These are phyloP conservation scores for Gonapodya prolifera DNA, from an alignment of 192 early-diverging fungal species.

Conservation along the genomic window DNA sequence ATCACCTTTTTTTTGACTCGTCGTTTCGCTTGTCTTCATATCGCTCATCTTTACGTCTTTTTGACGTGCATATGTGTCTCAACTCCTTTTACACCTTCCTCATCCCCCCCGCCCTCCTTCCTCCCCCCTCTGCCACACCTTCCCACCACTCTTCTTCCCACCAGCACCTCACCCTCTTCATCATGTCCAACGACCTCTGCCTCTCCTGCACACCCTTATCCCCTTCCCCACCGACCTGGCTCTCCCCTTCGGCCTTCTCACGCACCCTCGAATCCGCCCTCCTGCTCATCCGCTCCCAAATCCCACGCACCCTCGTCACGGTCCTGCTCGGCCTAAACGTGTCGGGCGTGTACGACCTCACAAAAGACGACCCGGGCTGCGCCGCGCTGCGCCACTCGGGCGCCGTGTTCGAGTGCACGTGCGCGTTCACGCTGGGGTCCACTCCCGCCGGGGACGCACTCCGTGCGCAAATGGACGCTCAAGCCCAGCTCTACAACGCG, in stretches of 20 bases:
- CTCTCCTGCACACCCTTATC: conserved; percentile 17
- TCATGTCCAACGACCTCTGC: conserved; percentile 46
- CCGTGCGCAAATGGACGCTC: conserved; percentile 25
- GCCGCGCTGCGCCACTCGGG: conserved; percentile 12
- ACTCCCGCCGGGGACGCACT: conserved; percentile 13
- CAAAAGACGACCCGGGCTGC: conserved; percentile 16
- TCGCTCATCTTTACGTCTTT: too few relatives aligned
- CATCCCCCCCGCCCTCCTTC: too few relatives aligned
- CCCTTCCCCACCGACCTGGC: conserved; percentile 11
- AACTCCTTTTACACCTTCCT: too few relatives aligned
- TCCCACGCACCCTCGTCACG: conserved; percentile 34
- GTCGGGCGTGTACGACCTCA: conserved; percentile 22
- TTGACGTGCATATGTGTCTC: too few relatives aligned
- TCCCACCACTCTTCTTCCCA: too few relatives aligned
- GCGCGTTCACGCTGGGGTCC: conserved; percentile 20
- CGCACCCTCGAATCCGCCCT: conserved; percentile 6
- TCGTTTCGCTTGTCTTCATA: too few relatives aligned
- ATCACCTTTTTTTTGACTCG: too few relatives aligned
- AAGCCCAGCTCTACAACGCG: conserved; percentile 26
- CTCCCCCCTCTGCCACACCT: too few relatives aligned
- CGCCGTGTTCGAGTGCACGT: conserved; percentile 16
- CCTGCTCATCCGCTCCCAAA: conserved; percentile 3
- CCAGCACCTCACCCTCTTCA: conserved; percentile 36
- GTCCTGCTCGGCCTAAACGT: conserved; percentile 24
- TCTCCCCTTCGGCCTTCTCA: conserved; percentile 12